phyloP scores from a whole-genome alignment of 2,329 filamentous ascomycete genomes.

The Coniochaeta ligniaria region DNA sequence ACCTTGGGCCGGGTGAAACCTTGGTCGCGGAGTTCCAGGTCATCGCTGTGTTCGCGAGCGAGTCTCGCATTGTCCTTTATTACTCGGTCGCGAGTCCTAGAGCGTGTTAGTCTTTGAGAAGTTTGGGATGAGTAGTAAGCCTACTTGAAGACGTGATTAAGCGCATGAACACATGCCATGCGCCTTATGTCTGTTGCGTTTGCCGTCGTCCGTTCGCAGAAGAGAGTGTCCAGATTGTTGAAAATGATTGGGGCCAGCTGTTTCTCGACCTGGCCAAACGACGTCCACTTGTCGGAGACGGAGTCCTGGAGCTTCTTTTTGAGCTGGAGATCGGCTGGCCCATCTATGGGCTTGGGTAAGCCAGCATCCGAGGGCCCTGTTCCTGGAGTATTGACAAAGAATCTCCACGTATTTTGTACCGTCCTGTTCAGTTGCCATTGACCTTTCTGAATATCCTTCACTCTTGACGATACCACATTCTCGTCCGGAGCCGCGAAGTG shows the following conservation, averaged over 20 bases:
- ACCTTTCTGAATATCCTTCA: constrained; percentile 41
- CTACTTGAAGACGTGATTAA: constrained; percentile 88
- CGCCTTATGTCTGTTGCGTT: constrained; percentile 66
- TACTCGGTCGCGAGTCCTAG: constrained; percentile 74
- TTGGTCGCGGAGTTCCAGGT: constrained; percentile 79
- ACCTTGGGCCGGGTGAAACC: constrained; percentile 94
- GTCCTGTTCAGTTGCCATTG: constrained; percentile 44
- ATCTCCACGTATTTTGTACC: constrained; percentile 37
- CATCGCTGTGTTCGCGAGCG: constrained; percentile 56
- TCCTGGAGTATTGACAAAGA: constrained; percentile 38
- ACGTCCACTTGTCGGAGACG: constrained; percentile 43
- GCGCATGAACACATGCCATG: constrained; percentile 70
- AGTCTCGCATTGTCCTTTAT: constrained; percentile 87
- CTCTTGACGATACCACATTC: constrained; percentile 44
- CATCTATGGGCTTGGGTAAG: constrained; percentile 26
- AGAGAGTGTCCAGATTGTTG: constrained; percentile 74
- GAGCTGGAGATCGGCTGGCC: constrained; percentile 46
- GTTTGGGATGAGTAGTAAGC: constrained; percentile 12
- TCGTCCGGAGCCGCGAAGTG: constrained; percentile 71
- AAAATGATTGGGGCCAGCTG: constrained; percentile 67
- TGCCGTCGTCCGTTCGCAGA: constrained; percentile 60
- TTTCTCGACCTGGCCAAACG: constrained; percentile 56
- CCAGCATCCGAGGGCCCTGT: constrained; percentile 24
- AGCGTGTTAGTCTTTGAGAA: constrained; percentile 3
- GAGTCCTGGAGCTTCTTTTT: constrained; percentile 62